phyloP scores from a whole-genome alignment of 805 yeast species.

The Candida xyloterini region DNA sequence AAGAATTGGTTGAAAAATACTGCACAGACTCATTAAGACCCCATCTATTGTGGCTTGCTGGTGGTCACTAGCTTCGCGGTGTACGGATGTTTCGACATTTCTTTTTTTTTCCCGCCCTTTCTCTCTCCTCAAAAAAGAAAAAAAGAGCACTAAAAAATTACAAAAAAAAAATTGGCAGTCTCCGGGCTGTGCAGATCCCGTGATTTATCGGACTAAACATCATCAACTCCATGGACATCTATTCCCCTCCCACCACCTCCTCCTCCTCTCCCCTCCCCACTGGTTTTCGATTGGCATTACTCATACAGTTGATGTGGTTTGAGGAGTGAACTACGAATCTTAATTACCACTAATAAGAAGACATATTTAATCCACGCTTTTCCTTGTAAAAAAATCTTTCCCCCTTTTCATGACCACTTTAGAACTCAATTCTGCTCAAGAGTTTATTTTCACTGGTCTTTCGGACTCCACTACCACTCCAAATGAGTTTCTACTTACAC shows the following conservation, averaged over 20 bases:
- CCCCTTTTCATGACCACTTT: constrained; percentile 20
- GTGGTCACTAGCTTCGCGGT: constrained; percentile 12
- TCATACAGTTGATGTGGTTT: no score
- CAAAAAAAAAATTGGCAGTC: constrained; percentile 2
- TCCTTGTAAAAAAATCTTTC: constrained; percentile 2
- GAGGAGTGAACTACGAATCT: not conserved
- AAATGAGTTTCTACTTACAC: constrained; percentile 17
- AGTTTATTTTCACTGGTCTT: constrained; percentile 9
- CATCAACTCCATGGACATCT: not conserved
- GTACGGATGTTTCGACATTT: constrained; percentile 3
- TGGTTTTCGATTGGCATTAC: no score
- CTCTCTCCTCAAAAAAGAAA: no score
- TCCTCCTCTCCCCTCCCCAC: no score
- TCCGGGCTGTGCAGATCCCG: constrained; percentile 8
- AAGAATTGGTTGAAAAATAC: constrained; percentile 17
- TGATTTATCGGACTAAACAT: constrained; percentile 6
- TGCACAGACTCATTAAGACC: constrained; percentile 28
- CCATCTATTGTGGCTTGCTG: constrained; percentile 30
- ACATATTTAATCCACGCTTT: constrained; percentile 1
- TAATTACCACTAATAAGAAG: not conserved
- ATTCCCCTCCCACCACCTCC: no score
- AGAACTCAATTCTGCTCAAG: constrained; percentile 16
- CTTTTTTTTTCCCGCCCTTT: no score
- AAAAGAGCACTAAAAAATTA: constrained; percentile 1
- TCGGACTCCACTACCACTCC: constrained; percentile 10